Base-by-base conservation (phyloP, 495 filamentous ascomycete species). In the Aspergillus steynii region DNA sequence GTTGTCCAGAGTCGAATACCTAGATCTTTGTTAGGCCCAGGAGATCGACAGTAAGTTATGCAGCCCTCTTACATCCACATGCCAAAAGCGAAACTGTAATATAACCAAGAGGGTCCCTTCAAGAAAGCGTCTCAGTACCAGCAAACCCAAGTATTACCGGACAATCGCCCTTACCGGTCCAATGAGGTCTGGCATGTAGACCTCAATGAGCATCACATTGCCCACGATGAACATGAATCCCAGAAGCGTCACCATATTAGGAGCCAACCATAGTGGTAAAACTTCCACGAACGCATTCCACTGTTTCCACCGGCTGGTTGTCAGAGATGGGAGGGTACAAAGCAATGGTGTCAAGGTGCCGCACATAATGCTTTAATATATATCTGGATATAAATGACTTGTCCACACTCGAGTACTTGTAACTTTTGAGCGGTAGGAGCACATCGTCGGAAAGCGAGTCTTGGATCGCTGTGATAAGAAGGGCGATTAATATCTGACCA, bases 1-100 rank as follows among this genome's bases (percentile, higher is more conserved):
- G 70, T 99, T 99, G 79, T 99, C 95, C 86, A 99, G 89, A 12
- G 95, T 99, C 45, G 94, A 96, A 77, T 98, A 98, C 78, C 86
- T 86, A 67, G 58, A 29, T 5, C 48, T 34, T 32, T 4, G 50
- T 63, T 25, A 63, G 58, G 12, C 9, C 9, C 37, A 42, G 9
- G 4, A 2, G 4, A 1, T 1, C 6, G 3, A 14, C 37, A 1
- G 9, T 15, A 15, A 12, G 12, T 15, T 15, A 3, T 14, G 37
- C 37, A 10, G 14, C 14, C 37, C 9, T 15, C 85, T 79, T 68
- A 89, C 90, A 94, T 93, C 89, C 95, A 97, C 52, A 97, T 79
- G 29, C 93, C 93, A 62, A 96, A 82, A 12, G 93, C 93, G 71
- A 97, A 97, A 68, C 92, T 96, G 70, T 90, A 95, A 76, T 97